Base-by-base conservation (phyloP, 2,329 filamentous ascomycete genomes). In the Fusarium scirpi region DNA sequence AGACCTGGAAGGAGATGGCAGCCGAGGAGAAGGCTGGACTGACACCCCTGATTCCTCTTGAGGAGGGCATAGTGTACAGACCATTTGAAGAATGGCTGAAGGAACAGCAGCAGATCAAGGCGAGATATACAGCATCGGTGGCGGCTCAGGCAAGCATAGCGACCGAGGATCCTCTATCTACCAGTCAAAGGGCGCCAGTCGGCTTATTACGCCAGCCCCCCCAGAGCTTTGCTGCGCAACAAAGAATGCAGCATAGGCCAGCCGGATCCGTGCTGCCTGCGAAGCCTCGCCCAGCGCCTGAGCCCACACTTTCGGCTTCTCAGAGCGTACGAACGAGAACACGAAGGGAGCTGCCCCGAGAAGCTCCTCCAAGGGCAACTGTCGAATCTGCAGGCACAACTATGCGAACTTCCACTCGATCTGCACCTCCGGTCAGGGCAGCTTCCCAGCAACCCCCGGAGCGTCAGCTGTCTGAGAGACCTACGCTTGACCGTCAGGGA, bases 151-250 rank as follows among this genome's bases (percentile, higher is more conserved):
- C 78, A 38, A 58, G 74, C 38, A 40, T 52, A 4, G 75, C 73
- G 30, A 74, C 76, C 12, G 81, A 82, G 32, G 81, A 85, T 32
- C 78, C 79, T 44, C 73, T 75, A 13, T 68, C 74, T 10, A 53
- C 72, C 43, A 71, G 77, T 6, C 81, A 82, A 64, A 78, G 78
- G 53, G 76, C 77, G 2, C 79, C 82, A 0, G 78, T 82, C 0
- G 83, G 82, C 7, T 78, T 88, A 8, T 76, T 89, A 24, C 82
- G 84, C 38, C 85, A 84, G 38, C 87, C 84, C 4, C 87, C 87
- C 12, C 89, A 91, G 75, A 91, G 89, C 75, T 91, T 90, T 77
- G 89, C 89, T 15, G 89, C 89, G 6, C 89, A 91, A 70, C 89
- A 91, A 71, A 81, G 89, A 70, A 86, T 87, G 25, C 88, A 89